A percentile compares a stretch with the other conserved stretches of the same genome.
phyloP scores from a whole-genome alignment of 2,329 filamentous ascomycete genomes.

The Zelopaecilomyces penicillatus region DNA sequence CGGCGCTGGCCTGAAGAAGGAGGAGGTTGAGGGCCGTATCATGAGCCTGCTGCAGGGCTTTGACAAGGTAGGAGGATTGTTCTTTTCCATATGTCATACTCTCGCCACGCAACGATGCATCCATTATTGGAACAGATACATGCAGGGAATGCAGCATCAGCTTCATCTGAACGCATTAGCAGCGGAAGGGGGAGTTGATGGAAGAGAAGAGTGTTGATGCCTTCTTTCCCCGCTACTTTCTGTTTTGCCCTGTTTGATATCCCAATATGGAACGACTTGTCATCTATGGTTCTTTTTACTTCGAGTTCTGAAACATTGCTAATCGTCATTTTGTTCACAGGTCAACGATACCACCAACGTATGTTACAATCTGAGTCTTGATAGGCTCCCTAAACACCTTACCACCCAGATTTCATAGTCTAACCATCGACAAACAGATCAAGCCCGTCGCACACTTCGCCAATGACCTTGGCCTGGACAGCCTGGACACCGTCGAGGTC shows the following conservation, averaged over 20 bases:
- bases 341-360: slow-evolving; percentile 60
- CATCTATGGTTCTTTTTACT: too few species aligned
- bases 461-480: slow-evolving; percentile 95
- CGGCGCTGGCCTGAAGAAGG: slow-evolving; percentile 65
- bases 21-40: slow-evolving; percentile 86
- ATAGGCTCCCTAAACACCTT: background rate
- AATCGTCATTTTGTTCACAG: slow-evolving; percentile 32
- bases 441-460: slow-evolving; percentile 79
- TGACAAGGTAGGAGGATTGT: slow-evolving; percentile 58
- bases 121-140: too few species aligned
- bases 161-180: too few species aligned
- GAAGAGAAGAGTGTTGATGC: too few species aligned
- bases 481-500: slow-evolving; percentile 96
- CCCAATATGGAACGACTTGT: too few species aligned
- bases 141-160: too few species aligned
- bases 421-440: slow-evolving; percentile 50
- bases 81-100: slow-evolving; percentile 10
- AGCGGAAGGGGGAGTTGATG: too few species aligned
- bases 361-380: slow-evolving; percentile 22
- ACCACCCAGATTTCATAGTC: background rate
- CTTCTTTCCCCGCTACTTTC: too few species aligned
- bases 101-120: background rate
- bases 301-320: slow-evolving; percentile 10
- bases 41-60: slow-evolving; percentile 89
- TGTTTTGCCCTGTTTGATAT: too few species aligned